A percentile compares a stretch with the other conserved stretches of the same genome.
Conservation (phyloP, 192 early-diverging fungal species). For the Dispira parvispora region DNA sequence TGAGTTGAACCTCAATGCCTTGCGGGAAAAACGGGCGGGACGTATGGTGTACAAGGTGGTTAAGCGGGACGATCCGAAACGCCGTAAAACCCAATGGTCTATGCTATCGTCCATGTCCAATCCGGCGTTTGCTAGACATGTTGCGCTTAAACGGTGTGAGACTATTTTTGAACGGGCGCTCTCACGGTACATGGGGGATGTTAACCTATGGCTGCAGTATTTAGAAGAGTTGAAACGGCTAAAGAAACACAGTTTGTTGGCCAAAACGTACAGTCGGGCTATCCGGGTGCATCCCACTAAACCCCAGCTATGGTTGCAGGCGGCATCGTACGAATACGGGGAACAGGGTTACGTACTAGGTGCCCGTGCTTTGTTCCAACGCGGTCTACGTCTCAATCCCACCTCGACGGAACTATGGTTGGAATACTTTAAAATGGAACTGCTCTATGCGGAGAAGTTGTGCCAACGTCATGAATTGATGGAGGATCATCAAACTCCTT, state of each 20-base stretch:
- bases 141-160: slow-evolving; percentile 38
- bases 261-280: slow-evolving; percentile 60
- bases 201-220: slow-evolving; percentile 80
- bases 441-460: slow-evolving; percentile 76
- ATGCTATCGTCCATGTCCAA: neutral
- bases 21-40: slow-evolving; percentile 60
- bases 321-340: slow-evolving; percentile 79
- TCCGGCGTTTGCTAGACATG: neutral
- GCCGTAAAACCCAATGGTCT: slow-evolving; percentile 10
- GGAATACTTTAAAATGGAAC: slow-evolving; percentile 87
- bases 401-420: slow-evolving; percentile 59
- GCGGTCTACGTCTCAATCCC: slow-evolving; percentile 69
- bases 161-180: slow-evolving; percentile 64
- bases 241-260: slow-evolving; percentile 33
- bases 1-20: slow-evolving; percentile 77
- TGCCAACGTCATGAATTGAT: slow-evolving; percentile 37
- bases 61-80: slow-evolving; percentile 6
- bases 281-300: slow-evolving; percentile 77
- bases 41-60: slow-evolving; percentile 30
- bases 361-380: slow-evolving; percentile 67
- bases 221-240: slow-evolving; percentile 41
- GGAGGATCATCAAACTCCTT: too few species aligned
- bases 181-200: slow-evolving; percentile 59
- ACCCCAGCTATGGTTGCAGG: slow-evolving; percentile 74
- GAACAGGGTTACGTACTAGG: slow-evolving; percentile 60